Evolutionary conservation across 371 early-diverging fungal species (phyloP), one percentile per base, ranked within the genome.

Genomic region (Entomophthora muscae): DNA sequence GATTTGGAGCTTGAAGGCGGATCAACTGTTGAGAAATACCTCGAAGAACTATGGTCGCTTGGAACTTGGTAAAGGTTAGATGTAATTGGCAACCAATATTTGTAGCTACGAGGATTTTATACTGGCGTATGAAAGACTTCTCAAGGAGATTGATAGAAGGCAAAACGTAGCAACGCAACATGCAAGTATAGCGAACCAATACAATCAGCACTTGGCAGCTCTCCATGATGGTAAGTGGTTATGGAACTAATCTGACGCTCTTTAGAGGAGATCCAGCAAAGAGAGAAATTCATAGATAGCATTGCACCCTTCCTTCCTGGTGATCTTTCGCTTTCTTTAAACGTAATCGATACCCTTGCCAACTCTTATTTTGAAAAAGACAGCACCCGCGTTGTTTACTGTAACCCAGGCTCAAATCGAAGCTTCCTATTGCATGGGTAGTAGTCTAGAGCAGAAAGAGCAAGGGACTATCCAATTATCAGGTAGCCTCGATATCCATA

Each of bases 51-150:
- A 3, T 58, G 58, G 58, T 17, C 5, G 13, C 17, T 58, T 28
- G 58, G 33, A 42, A 61, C 3, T n/a, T 17, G 33, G 42, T 61
- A 42, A 61, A 7, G 13, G 12, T 58, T 24, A 30, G 30, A 21
- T 27, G 24, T 13, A n/a, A n/a, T n/a, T n/a, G n/a, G n/a, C 21
- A 22, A 28, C 21, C 7, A 7, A 27, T 58, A 21, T 30, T 30
- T 32, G 7, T 58, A 58, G 59, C 31, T 58, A 58, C 22, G 28
- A 58, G 21, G 59, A 31, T 21, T 58, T 58, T 31, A 58, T 58
- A 21, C 22, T 21, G 30, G 59, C 59, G 3, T 58, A 58, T 31
- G 7, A 13, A 13, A 23, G 26, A 27, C 28, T 58, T 13, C 21
- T 28, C 10, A 10, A 28, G 21, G 59, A 58, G 22, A 21, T 28